Conservation (phyloP, 768 basidiomycete species). For the Trametes maxima region DNA sequence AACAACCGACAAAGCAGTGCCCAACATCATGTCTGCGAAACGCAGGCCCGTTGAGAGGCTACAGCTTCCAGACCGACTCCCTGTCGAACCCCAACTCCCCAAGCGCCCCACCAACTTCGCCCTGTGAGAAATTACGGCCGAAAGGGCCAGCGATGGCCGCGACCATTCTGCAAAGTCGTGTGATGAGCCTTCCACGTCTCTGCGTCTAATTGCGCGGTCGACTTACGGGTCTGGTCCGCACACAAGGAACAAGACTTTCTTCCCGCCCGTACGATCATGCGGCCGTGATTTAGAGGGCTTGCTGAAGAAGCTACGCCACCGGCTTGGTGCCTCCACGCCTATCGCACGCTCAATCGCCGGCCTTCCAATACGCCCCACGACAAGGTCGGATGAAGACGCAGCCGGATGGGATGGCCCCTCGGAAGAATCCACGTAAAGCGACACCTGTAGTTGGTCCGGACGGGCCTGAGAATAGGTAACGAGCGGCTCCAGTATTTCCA, state of each 20-base stretch:
- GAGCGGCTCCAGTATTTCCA: constrained; percentile 57
- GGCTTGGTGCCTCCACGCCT: constrained; percentile 30
- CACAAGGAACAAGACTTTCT: constrained; percentile 65
- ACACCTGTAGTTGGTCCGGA: constrained; percentile 58
- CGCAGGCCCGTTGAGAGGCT: neutral
- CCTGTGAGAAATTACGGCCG: constrained; percentile 77
- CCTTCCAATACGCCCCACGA: constrained; percentile 58
- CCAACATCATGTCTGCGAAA: neutral
- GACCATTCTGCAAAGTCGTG: constrained; percentile 61
- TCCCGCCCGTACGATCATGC: constrained; percentile 30
- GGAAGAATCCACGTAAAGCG: constrained; percentile 62
- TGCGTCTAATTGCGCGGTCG: constrained; percentile 8
- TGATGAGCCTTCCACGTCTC: constrained; percentile 15
- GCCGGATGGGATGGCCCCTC: constrained; percentile 25
- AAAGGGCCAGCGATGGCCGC: constrained; percentile 73
- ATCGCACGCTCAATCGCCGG: constrained; percentile 48
- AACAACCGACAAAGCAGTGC: neutral
- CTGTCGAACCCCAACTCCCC: constrained; percentile 63
- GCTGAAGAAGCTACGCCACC: constrained; percentile 37
- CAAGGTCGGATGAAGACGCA: constrained; percentile 32
- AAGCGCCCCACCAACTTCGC: constrained; percentile 65
- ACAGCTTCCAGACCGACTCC: constrained; percentile 73
- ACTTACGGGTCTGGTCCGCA: constrained; percentile 82
- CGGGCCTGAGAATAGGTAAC: constrained; percentile 46
- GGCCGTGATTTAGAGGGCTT: neutral